Evolutionary conservation across 202 grass and related monocot species (phyloP).

Genomic region (Schoenoplectus triqueter): DNA sequence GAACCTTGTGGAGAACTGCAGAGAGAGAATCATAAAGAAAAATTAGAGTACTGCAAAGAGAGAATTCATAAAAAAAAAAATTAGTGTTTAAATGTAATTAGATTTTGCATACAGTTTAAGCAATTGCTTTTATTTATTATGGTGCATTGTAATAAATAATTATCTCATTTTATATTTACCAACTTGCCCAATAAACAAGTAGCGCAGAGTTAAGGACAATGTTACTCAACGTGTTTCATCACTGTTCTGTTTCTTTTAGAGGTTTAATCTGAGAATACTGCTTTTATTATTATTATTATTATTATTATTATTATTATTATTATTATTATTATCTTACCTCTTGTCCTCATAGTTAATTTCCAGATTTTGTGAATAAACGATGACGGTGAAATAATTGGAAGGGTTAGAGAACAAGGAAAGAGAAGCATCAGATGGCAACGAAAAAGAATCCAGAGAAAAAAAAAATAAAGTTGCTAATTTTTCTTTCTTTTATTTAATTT

Average conservation of each 20-base stretch:
- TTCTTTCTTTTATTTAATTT: constrained; percentile 12
- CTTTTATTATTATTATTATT: not conserved
- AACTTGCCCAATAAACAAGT: not conserved
- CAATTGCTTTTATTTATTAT: not conserved
- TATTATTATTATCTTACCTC: not conserved
- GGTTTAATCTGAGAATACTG: not conserved
- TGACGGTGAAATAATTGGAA: not conserved
- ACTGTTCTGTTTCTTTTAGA: not conserved
- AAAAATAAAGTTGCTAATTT: not conserved
- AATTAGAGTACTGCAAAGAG: not conserved
- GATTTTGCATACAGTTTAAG: not conserved
- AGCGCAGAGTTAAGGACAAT: not conserved
- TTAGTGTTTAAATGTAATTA: not conserved
- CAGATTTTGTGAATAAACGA: constrained; percentile 13
- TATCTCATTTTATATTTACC: not conserved
- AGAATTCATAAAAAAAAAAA: not conserved
- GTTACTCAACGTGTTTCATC: not conserved
- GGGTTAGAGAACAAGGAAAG: constrained; percentile 22
- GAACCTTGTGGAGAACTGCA: not conserved
- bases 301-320: not conserved
- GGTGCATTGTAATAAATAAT: not conserved
- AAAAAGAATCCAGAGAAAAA: constrained; percentile 7
- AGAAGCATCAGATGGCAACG: constrained; percentile 25
- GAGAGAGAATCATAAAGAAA: not conserved
- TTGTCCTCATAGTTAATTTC: not conserved